Percentiles rank a stretch among this genome's conserved stretches.
Conservation (phyloP, 177 flowering plant genomes). For the Telopea speciosissima region DNA sequence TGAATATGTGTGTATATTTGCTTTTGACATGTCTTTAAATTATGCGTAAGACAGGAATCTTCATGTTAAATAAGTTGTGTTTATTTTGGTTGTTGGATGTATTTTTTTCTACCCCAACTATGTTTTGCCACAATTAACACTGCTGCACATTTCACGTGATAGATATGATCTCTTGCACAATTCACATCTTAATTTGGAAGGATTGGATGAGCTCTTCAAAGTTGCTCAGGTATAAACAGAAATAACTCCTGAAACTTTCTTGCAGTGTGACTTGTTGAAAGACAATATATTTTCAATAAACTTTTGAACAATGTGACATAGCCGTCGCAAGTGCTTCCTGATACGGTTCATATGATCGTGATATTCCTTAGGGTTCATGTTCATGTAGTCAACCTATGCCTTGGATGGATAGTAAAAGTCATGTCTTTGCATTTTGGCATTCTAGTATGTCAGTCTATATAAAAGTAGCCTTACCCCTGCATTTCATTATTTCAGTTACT, state of each 20-base stretch:
- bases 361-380: background rate
- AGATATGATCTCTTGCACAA: slow-evolving; percentile 98
- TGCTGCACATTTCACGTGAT: slow-evolving; percentile 12
- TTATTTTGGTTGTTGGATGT: no score
- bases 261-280: background rate
- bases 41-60: no score
- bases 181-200: slow-evolving; percentile 87
- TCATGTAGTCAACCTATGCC: background rate
- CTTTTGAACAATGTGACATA: background rate
- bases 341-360: background rate
- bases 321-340: background rate
- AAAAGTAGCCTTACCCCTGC: slow-evolving; percentile 1
- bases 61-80: no score
- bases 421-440: background rate
- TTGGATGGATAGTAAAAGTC: background rate
- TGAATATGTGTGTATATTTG: no score
- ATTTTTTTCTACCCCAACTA: background rate
- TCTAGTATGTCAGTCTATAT: background rate
- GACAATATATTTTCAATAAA: background rate
- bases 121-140: background rate
- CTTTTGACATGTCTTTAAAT: no score
- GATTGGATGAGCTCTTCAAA: slow-evolving; percentile 86
- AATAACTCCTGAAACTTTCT: background rate
- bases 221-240: slow-evolving; percentile 81
- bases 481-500: slow-evolving; percentile 56